Base-by-base conservation (phyloP, 177 flowering plant genomes). In the Telopea speciosissima region DNA sequence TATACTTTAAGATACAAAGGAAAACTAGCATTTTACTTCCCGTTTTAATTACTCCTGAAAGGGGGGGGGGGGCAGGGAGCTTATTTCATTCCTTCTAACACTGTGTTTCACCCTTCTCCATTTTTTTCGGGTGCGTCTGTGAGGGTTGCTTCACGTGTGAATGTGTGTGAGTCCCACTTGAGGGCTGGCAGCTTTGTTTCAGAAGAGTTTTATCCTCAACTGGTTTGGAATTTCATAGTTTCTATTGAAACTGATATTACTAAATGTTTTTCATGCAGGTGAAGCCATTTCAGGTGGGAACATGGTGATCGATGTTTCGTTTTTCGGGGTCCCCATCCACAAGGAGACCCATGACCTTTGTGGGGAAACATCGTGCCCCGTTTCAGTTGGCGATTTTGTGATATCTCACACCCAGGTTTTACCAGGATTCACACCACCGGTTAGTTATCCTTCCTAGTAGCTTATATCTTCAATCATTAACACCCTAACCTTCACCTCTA, bases 391-490 rank as follows among this genome's bases (percentile, higher is more conserved):
- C 33, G 88, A 85, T 65, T 89, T 89, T 64, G 74, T 82, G 52
- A 78, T 88, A 65, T 63, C 90, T 44, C 94, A 86, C 77, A 73
- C 88, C 21, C 90, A 88, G 80, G 82, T 70, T 33, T 79, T 88
- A 31, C 94, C 91, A 19, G 86, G 81, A 70, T 84, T 72, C 26
- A 84, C 91, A 63, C 91, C 91, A n/a, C 92, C 90, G 1, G 94
- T 89, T 76, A 86, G 87, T 84, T 26, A 62, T 26, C 65, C 54
- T 70, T 68, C 54, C 42, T 54, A 12, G 40, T 8, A 44, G 5
- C 22, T 66, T 62, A 5, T 3, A 6, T 36, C 31, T 61, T 58
- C 23, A 58, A 19, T 19, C 14, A 17, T 16, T 17, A 5, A 58
- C 23, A 21, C 23, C 61, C n/a, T 21, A 14, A 54, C 3, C 40